phyloP scores from a whole-genome alignment of 148 eudicot species.

The Suaeda aralocaspica region DNA sequence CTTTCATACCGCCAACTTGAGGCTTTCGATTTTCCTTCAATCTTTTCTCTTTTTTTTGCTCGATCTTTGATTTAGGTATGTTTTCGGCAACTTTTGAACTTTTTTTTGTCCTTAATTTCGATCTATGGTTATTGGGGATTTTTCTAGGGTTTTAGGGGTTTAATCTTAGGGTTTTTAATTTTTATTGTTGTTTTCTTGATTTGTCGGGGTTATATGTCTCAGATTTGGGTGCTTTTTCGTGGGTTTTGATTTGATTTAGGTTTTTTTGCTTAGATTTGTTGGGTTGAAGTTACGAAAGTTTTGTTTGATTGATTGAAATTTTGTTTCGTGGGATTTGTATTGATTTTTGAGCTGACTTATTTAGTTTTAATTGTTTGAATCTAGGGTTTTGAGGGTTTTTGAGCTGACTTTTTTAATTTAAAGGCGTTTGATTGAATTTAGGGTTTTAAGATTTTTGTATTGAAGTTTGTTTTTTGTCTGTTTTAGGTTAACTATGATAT shows the following conservation, averaged over 20 bases:
- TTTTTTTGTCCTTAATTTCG: background rate
- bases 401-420: no score
- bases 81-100: background rate
- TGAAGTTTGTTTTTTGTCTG: no score
- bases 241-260: no score
- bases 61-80: constrained; percentile 20
- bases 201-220: background rate
- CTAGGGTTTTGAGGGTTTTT: constrained; percentile 11
- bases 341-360: no score
- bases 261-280: no score
- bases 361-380: background rate
- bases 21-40: constrained; percentile 4
- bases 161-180: background rate
- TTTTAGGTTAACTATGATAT: no score
- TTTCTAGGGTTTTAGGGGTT: constrained; percentile 16
- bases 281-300: no score
- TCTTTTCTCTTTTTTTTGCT: constrained; percentile 1
- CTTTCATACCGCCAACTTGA: constrained; percentile 10
- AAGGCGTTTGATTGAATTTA: background rate
- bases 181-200: background rate
- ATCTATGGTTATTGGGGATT: background rate
- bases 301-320: background rate
- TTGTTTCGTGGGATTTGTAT: no score
- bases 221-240: no score
- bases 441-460: constrained; percentile 13